Evolutionary conservation across 352 stramenopile genomes (phyloP).

Genomic region (Phytophthora podocarpi): DNA sequence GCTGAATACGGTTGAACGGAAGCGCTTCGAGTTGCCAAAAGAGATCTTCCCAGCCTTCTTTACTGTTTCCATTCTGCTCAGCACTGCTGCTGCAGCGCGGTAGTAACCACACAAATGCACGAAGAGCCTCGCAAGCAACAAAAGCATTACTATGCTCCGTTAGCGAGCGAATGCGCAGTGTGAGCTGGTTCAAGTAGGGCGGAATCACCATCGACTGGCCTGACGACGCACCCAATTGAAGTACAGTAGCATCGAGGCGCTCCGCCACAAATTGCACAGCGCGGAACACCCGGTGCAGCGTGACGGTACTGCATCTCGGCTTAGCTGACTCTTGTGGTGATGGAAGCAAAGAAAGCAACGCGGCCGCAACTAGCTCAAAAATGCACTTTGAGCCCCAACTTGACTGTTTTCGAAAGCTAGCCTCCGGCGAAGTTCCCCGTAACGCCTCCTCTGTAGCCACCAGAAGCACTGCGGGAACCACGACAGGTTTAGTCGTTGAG

Average conservation of each 20-base stretch:
- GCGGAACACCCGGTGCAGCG: constrained; percentile 36
- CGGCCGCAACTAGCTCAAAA: constrained; percentile 61
- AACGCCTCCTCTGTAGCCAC: constrained; percentile 66
- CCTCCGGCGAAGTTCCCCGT: constrained; percentile 37
- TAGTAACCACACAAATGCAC: constrained; percentile 77
- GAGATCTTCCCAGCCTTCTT: constrained; percentile 46
- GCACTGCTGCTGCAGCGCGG: constrained; percentile 29
- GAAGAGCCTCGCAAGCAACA: constrained; percentile 60
- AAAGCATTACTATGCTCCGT: constrained; percentile 55
- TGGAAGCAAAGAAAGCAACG: constrained; percentile 56
- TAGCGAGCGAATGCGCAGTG: constrained; percentile 46
- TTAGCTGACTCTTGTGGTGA: constrained; percentile 8
- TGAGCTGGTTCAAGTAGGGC: constrained; percentile 57
- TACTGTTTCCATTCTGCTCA: not conserved
- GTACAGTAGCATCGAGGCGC: constrained; percentile 46
- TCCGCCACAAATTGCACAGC: constrained; percentile 62
- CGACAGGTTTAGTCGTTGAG: not conserved
- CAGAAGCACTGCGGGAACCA: constrained; percentile 42
- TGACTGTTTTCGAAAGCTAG: constrained; percentile 54
- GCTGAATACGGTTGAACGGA: constrained; percentile 50
- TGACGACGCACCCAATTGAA: constrained; percentile 44
- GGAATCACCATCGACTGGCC: constrained; percentile 42
- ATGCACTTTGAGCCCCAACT: constrained; percentile 45
- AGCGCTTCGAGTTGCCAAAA: constrained; percentile 52
- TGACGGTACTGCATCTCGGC: constrained; percentile 3